Evolutionary conservation across 2,329 filamentous ascomycete species (phyloP).

Genomic region (Sarocladium brachiariae): DNA sequence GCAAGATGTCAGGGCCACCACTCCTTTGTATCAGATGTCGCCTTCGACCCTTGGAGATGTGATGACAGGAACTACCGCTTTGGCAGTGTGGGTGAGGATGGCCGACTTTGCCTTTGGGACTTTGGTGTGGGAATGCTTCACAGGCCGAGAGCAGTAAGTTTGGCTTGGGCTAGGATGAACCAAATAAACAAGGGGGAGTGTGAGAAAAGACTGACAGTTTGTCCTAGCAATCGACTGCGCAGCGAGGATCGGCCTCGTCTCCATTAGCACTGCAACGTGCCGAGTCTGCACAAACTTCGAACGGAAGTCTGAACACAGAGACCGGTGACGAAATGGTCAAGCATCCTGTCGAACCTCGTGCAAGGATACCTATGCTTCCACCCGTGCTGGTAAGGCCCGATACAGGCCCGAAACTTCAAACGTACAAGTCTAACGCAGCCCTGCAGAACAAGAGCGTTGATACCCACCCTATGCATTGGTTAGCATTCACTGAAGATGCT

Average conservation of each 20-base stretch:
- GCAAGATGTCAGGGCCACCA: constrained; percentile 92
- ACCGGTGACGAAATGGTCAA: constrained; percentile 54
- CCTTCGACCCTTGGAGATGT: constrained; percentile 95
- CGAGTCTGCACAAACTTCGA: constrained; percentile 48
- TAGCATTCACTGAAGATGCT: constrained; percentile 88
- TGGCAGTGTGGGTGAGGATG: constrained; percentile 92
- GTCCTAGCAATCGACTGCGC: constrained; percentile 12
- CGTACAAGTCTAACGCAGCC: constrained; percentile 13
- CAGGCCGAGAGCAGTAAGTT: constrained; percentile 72
- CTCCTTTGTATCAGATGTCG: constrained; percentile 89
- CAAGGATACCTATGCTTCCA: constrained; percentile 76
- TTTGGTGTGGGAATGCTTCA: constrained; percentile 96
- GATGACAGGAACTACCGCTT: constrained; percentile 94
- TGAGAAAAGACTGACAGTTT: neutral
- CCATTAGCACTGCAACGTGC: constrained; percentile 42
- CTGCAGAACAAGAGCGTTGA: constrained; percentile 72
- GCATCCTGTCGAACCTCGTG: constrained; percentile 79
- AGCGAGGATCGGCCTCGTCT: constrained; percentile 49
- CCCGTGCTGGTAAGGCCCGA: constrained; percentile 85
- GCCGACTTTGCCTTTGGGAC: constrained; percentile 87
- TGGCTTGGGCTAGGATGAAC: constrained; percentile 13
- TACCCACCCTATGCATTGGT: constrained; percentile 78
- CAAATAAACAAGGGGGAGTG: neutral
- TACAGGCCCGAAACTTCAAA: too few relatives aligned
- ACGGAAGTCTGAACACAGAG: constrained; percentile 47